These are phyloP conservation scores for Trichoderma arundinaceum DNA, from an alignment of 2,329 filamentous ascomycete species.

Conservation along the genomic window DNA sequence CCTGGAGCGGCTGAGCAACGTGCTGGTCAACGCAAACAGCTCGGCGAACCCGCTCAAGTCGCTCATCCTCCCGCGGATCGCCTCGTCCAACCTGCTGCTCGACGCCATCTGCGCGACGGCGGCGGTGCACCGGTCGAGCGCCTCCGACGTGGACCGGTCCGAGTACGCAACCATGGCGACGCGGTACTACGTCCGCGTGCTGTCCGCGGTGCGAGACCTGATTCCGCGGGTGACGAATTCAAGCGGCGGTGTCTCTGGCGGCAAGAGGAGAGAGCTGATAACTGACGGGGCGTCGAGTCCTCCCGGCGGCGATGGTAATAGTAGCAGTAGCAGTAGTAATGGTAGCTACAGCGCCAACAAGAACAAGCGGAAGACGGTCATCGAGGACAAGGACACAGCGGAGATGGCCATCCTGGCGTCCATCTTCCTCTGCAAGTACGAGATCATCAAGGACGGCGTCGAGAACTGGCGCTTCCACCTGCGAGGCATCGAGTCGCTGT, in stretches of 20 bases:
- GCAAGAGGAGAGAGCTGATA: conserved; percentile 1
- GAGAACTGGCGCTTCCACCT: conserved; percentile 23
- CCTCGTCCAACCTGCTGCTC: conserved; percentile 24
- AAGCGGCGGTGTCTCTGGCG: background rate
- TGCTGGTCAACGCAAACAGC: conserved; percentile 28
- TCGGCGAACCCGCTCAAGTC: conserved; percentile 14
- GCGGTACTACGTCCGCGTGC: conserved; percentile 24
- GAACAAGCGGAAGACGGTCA: background rate
- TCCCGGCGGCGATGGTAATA: background rate
- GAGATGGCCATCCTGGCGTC: conserved; percentile 27
- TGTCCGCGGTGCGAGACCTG: conserved; percentile 24
- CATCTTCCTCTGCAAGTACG: conserved; percentile 29
- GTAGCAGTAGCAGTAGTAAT: background rate
- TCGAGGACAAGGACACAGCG: conserved; percentile 11
- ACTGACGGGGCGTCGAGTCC: background rate
- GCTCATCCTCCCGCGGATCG: conserved; percentile 20
- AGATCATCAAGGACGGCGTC: conserved; percentile 28
- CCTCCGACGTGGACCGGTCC: background rate
- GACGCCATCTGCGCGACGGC: conserved; percentile 27
- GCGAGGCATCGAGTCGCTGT: conserved; percentile 24
- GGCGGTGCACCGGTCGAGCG: conserved; percentile 6
- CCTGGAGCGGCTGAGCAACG: conserved; percentile 22
- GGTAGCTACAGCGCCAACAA: background rate
- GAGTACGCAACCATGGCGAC: conserved; percentile 22
- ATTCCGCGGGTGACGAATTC: conserved; percentile 17